Evolutionary conservation across 2,329 filamentous ascomycete species (phyloP).

Genomic region (Tolypocladium album): DNA sequence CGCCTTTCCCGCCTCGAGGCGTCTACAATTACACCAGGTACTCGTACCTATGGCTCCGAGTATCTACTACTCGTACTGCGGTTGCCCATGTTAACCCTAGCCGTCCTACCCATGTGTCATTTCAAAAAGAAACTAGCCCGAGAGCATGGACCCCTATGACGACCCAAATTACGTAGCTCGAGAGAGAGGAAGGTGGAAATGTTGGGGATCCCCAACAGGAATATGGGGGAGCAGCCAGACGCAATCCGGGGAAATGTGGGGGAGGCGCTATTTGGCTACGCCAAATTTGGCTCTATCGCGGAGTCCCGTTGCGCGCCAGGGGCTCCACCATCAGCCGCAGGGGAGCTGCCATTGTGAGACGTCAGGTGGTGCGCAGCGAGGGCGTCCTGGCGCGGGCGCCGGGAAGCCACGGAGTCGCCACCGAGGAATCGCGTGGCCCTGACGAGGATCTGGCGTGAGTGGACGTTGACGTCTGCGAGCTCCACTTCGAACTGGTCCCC

Average conservation of each 20-base stretch:
- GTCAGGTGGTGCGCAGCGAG: neutral
- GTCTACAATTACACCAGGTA: neutral
- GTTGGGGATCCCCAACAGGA: slow-evolving; percentile 1
- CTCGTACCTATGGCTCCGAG: neutral
- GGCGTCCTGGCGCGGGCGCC: neutral
- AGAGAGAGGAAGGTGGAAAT: neutral
- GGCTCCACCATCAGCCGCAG: neutral
- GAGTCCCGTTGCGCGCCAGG: neutral
- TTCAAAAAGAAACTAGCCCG: neutral
- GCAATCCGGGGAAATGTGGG: neutral
- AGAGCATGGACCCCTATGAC: neutral
- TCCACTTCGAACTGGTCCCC: slow-evolving; percentile 47
- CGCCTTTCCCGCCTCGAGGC: neutral
- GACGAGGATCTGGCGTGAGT: slow-evolving; percentile 33
- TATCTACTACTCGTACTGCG: neutral
- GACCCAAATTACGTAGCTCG: neutral
- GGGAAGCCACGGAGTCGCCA: neutral
- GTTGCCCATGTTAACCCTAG: neutral
- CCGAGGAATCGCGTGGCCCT: slow-evolving; percentile 26
- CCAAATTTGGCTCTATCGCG: neutral
- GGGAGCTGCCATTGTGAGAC: neutral
- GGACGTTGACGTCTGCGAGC: slow-evolving; percentile 42
- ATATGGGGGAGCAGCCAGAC: neutral
- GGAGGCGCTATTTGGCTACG: neutral
- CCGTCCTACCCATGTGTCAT: neutral